Percentiles rank a stretch among this genome's conserved stretches.
phyloP scores from a whole-genome alignment of 225 moss, liverwort and hornwort genomes.

The Marchantia polymorpha region DNA sequence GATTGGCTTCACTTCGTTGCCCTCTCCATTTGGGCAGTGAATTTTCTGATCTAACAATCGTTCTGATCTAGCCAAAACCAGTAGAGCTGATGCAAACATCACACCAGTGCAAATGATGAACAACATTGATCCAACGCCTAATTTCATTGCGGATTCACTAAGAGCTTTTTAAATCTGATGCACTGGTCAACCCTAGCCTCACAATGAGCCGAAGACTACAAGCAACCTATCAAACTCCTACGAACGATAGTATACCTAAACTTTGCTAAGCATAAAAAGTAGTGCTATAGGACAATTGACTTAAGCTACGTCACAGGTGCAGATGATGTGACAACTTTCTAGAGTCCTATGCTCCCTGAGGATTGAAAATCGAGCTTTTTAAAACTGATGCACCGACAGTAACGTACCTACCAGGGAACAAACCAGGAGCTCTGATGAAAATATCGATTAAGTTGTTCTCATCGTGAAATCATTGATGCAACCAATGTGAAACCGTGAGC shows the following conservation, averaged over 20 bases:
- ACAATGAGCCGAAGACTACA: no score
- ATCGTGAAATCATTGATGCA: not conserved
- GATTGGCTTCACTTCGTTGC: not conserved
- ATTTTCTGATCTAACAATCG: not conserved
- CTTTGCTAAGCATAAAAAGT: no score
- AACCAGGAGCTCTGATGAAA: no score
- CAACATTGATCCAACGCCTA: not conserved
- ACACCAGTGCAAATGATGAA: not conserved
- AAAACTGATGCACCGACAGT: no score
- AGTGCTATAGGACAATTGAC: no score
- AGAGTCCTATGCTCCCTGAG: not conserved
- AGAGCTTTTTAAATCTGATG: constrained; percentile 7
- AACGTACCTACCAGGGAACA: no score
- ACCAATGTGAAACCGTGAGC: not conserved
- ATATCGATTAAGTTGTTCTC: no score
- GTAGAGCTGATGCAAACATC: not conserved
- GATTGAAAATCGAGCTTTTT: not conserved
- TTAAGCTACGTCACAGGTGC: not conserved
- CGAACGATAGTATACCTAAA: no score
- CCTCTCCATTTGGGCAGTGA: not conserved
- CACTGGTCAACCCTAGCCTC: no score
- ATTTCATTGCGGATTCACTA: not conserved
- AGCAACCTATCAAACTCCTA: no score
- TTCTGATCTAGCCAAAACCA: not conserved
- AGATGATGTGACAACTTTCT: not conserved